Evolutionary conservation across 805 yeast genomes (phyloP), one percentile per base, ranked within the genome.

Genomic region (Pichia ethanolica): DNA sequence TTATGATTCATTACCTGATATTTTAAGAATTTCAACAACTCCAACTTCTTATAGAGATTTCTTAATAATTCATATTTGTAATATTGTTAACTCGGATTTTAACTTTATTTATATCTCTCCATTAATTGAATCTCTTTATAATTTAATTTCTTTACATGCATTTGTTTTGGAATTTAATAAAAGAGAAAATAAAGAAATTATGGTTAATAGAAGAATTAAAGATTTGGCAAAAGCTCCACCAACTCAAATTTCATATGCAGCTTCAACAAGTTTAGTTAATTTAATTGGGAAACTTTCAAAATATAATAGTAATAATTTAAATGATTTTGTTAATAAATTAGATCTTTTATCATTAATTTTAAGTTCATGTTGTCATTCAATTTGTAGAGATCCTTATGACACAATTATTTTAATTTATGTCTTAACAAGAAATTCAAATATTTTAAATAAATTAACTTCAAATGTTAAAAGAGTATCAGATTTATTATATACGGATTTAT

Each of bases 41-140:
- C 78, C 69, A 49, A 55, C 65, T 10, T 80, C 88, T 0, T 75
- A 79, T 48, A 65, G 91, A 53, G 95, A 86, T 62, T 83, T 82
- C 49, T 48, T 81, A 7, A 70, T 83, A 0, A 68, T 74, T 6
- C 86, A 82, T 44, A 60, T 79, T 6, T 73, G 81, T 42, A 66
- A 67, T 27, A 57, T 77, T 35, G 56, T 81, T 6, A 54, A 61
- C 20, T 48, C 64, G 30, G 71, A 72, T 53, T 48, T 42, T 20
- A 59, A 67, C 35, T 68, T 67, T 46, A 51, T 51, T 13, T 54
- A 67, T 5, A 64, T 78, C 5, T 74, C 81, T 0, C 74, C 81
- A 11, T 64, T 80, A 36, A 74, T 78, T 45, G 86, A 85, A 58
- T 70, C 78, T 45, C 61, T 84, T 8, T 83, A 82, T 64, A 85